A percentile compares a stretch with the other conserved stretches of the same genome.
These are phyloP conservation scores for Salvia miltiorrhiza DNA, from an alignment of 257 asterid species.

Conservation along the genomic window DNA sequence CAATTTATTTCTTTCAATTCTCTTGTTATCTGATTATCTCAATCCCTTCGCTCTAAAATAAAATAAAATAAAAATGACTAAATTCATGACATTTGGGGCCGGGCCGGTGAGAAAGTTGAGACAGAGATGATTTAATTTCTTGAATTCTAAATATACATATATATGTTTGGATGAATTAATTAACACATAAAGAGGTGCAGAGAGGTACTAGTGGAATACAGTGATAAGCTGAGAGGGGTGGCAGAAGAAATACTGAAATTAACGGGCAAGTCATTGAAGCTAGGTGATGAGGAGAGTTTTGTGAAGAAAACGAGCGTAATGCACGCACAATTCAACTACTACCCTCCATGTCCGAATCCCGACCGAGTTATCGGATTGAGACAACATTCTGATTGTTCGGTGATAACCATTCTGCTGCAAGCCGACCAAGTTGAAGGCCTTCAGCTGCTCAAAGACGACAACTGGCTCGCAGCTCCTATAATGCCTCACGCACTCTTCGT, in stretches of 20 bases:
- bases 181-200: slow-evolving; percentile 31
- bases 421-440: slow-evolving; percentile 60
- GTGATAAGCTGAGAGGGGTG: slow-evolving; percentile 12
- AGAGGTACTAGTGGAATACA: slow-evolving; percentile 30
- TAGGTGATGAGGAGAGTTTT: slow-evolving; percentile 37
- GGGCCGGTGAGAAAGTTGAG: too few species aligned
- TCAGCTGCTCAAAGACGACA: slow-evolving; percentile 47
- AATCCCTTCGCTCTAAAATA: too few species aligned
- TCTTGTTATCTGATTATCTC: too few species aligned
- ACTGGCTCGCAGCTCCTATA: slow-evolving; percentile 52
- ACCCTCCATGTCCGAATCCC: slow-evolving; percentile 63
- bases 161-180: too few species aligned
- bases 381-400: slow-evolving; percentile 64
- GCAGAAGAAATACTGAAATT: slow-evolving; percentile 30
- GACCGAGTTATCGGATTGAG: slow-evolving; percentile 53
- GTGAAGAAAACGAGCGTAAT: slow-evolving; percentile 33
- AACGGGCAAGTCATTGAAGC: slow-evolving; percentile 41
- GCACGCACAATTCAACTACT: slow-evolving; percentile 49
- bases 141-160: too few species aligned
- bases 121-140: too few species aligned
- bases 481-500: slow-evolving; percentile 48
- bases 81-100: too few species aligned
- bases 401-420: slow-evolving; percentile 51
- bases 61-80: too few species aligned
- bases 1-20: too few species aligned